Evolutionary conservation across 352 stramenopile genomes (phyloP).

Genomic region (Globisporangium middletonii): DNA sequence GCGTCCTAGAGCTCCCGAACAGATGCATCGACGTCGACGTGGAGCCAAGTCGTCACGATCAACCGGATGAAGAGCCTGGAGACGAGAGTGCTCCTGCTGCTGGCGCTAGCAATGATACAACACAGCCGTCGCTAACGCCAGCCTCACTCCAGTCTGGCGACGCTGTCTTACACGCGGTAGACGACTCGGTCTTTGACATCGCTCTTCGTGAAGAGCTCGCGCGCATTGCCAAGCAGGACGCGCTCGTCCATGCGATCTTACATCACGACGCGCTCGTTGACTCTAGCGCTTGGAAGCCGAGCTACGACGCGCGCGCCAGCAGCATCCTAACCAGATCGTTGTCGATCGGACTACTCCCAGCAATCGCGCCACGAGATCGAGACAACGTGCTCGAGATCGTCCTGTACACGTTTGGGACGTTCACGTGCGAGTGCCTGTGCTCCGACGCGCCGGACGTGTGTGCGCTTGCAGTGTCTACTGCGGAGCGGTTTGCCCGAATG

Average conservation of each 20-base stretch:
- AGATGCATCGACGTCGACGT: background rate
- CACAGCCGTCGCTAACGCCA: background rate
- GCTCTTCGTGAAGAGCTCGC: slow-evolving; percentile 2
- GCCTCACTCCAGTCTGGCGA: background rate
- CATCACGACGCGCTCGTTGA: background rate
- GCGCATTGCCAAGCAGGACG: background rate
- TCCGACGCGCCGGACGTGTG: slow-evolving; percentile 19
- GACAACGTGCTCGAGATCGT: slow-evolving; percentile 21
- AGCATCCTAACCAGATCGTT: background rate
- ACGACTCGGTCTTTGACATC: slow-evolving; percentile 5
- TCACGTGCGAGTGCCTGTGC: slow-evolving; percentile 42
- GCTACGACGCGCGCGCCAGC: too few species aligned
- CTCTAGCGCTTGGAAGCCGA: background rate
- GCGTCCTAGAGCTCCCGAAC: slow-evolving; percentile 12
- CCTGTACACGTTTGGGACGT: slow-evolving; percentile 42
- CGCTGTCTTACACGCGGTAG: background rate
- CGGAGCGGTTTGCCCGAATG: slow-evolving; percentile 25
- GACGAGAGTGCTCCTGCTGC: background rate
- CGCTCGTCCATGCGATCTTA: background rate
- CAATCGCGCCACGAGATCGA: slow-evolving; percentile 9
- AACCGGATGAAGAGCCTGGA: background rate
- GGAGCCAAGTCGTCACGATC: background rate
- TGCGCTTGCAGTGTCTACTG: slow-evolving; percentile 20
- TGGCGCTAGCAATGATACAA: too few species aligned
- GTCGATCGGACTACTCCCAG: slow-evolving; percentile 1